A percentile compares a stretch with the other conserved stretches of the same genome.
Evolutionary conservation across 257 asterid genomes (phyloP).

Genomic region (Avicennia marina): DNA sequence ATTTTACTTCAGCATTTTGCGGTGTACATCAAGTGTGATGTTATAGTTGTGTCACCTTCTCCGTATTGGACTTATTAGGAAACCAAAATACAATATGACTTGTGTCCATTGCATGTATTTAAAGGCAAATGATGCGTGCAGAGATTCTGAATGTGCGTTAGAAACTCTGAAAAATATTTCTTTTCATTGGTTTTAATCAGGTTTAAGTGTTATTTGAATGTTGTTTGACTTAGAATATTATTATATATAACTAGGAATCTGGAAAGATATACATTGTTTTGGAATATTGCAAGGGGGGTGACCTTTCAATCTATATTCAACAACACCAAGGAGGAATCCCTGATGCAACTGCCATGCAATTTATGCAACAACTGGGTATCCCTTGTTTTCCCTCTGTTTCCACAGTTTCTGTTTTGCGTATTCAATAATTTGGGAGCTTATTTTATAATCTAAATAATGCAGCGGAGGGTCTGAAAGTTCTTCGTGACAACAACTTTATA

Average conservation of each 20-base stretch:
- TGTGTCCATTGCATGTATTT: not conserved
- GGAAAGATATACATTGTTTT: constrained; percentile 81
- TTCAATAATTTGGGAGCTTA: not conserved
- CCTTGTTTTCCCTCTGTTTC: not conserved
- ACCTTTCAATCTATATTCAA: constrained; percentile 72
- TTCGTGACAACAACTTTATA: constrained; percentile 75
- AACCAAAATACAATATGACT: not conserved
- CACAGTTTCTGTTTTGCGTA: not conserved
- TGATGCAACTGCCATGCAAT: constrained; percentile 83
- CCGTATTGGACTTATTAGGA: not conserved
- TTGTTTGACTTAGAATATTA: constrained; percentile 9
- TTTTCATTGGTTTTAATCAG: not conserved
- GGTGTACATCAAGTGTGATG: not conserved
- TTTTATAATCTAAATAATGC: constrained; percentile 15
- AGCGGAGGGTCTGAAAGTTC: constrained; percentile 90
- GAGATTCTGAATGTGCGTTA: not conserved
- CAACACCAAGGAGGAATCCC: constrained; percentile 65
- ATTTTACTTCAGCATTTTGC: constrained; percentile 9
- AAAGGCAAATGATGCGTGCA: constrained; percentile 4
- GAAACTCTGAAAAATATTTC: constrained; percentile 3
- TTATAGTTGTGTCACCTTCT: constrained; percentile 2
- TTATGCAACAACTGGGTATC: constrained; percentile 90
- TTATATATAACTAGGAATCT: constrained; percentile 52
- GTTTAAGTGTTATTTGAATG: not conserved
- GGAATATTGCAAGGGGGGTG: constrained; percentile 97